Conservation (phyloP, 108 stramenopile species). For the Cyclotella choctawhatcheeana region DNA sequence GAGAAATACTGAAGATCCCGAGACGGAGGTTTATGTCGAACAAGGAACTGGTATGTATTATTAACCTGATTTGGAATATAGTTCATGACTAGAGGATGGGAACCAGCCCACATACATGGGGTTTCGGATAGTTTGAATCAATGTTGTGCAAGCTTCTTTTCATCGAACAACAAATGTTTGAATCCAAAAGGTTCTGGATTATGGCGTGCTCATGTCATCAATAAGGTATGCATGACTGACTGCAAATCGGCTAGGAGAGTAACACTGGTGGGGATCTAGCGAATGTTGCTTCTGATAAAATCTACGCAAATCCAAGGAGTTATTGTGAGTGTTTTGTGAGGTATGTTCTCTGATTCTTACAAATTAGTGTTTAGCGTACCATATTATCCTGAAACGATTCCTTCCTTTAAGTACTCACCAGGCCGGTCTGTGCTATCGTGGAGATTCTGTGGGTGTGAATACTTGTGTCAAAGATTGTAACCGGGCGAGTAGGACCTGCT, state of each 20-base stretch:
- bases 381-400: too few species aligned
- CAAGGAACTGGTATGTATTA: conserved; percentile 2
- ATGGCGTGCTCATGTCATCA: conserved; percentile 4
- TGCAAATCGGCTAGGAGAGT: conserved; percentile 1
- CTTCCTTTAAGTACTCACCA: too few species aligned
- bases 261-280: conserved; percentile 14
- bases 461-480: conserved; percentile 9
- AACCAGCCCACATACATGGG: conserved; percentile 10
- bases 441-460: conserved; percentile 3
- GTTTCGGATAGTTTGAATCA: neutral
- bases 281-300: neutral
- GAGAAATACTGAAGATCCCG: neutral
- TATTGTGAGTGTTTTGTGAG: conserved; percentile 18
- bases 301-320: conserved; percentile 5
- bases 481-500: conserved; percentile 11
- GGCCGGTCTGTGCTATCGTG: conserved; percentile 16
- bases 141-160: neutral
- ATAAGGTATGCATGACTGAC: neutral
- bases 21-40: neutral
- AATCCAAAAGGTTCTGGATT: conserved; percentile 11
- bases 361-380: neutral
- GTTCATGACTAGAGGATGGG: conserved; percentile 14
- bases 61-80: conserved; percentile 7
- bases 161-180: conserved; percentile 4
- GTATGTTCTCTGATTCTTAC: neutral